phyloP scores from a whole-genome alignment of 2,329 filamentous ascomycete species.

The Talaromyces sp. region DNA sequence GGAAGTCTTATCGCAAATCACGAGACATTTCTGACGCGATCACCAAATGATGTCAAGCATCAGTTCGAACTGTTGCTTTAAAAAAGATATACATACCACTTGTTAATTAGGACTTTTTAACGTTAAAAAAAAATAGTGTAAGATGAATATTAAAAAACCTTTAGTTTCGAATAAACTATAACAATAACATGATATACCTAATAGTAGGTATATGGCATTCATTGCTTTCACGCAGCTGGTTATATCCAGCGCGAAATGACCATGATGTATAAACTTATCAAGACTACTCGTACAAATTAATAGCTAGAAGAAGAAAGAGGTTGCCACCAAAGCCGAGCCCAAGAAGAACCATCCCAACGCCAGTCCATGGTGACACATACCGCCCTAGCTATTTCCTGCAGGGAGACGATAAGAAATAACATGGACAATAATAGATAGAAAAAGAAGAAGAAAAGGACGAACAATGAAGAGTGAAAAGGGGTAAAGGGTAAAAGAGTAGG shows the following conservation, averaged over 20 bases:
- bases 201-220: not conserved
- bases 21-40: not conserved
- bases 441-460: not conserved
- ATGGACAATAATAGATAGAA: not conserved
- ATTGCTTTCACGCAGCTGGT: not conserved
- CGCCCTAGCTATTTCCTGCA: not conserved
- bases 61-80: not conserved
- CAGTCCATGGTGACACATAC: not conserved
- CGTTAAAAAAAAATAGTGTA: not conserved
- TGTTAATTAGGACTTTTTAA: not conserved
- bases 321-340: not conserved
- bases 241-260: not conserved
- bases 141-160: not conserved
- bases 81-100: not conserved
- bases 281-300: conserved; percentile 1
- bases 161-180: conserved; percentile 2
- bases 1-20: conserved; percentile 2
- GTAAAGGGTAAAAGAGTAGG: not conserved
- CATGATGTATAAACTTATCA: not conserved
- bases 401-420: not conserved
- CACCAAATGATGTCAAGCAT: not conserved
- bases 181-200: not conserved
- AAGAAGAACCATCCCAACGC: not conserved
- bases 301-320: not conserved
- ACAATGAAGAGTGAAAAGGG: not conserved